Percentiles rank a stretch among this genome's conserved stretches.
Conservation (phyloP, 2,329 filamentous ascomycete species). For the Pestalotiopsis sp. region DNA sequence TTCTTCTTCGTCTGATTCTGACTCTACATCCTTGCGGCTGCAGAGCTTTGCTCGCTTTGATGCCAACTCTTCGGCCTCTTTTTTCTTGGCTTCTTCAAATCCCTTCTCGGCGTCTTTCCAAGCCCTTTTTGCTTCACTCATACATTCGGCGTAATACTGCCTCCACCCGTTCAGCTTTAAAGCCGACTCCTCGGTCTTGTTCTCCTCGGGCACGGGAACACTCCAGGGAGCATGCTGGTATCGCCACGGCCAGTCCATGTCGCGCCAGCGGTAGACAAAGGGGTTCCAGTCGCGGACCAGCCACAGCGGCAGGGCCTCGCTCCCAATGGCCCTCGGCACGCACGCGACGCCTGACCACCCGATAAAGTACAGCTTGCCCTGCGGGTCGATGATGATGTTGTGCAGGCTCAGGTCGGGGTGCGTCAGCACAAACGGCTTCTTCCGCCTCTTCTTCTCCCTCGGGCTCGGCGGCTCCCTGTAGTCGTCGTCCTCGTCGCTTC, state of each 20-base stretch:
- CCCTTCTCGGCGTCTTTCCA: neutral
- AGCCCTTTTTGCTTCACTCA: conserved; percentile 17
- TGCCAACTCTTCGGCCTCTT: neutral
- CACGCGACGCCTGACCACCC: conserved; percentile 27
- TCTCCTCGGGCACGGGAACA: neutral
- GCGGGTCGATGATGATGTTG: conserved; percentile 24
- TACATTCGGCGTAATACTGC: conserved; percentile 20
- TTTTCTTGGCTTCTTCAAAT: neutral
- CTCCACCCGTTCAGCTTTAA: conserved; percentile 25
- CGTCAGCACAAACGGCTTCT: conserved; percentile 24
- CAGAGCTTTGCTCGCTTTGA: neutral
- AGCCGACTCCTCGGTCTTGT: conserved; percentile 14
- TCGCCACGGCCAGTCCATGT: neutral
- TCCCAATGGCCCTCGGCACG: conserved; percentile 24
- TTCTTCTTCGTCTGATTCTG: neutral
- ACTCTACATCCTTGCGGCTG: neutral
- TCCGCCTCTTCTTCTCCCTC: neutral
- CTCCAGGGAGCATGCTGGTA: conserved; percentile 10
- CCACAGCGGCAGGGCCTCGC: conserved; percentile 27
- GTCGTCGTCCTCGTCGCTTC: conserved; percentile 4
- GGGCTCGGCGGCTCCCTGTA: neutral
- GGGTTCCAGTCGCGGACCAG: conserved; percentile 28
- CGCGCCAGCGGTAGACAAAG: conserved; percentile 24
- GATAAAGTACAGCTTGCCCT: conserved; percentile 23
- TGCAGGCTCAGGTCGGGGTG: conserved; percentile 26